Evolutionary conservation across 2,329 filamentous ascomycete species (phyloP).

Genomic region (Penicillium sp.): DNA sequence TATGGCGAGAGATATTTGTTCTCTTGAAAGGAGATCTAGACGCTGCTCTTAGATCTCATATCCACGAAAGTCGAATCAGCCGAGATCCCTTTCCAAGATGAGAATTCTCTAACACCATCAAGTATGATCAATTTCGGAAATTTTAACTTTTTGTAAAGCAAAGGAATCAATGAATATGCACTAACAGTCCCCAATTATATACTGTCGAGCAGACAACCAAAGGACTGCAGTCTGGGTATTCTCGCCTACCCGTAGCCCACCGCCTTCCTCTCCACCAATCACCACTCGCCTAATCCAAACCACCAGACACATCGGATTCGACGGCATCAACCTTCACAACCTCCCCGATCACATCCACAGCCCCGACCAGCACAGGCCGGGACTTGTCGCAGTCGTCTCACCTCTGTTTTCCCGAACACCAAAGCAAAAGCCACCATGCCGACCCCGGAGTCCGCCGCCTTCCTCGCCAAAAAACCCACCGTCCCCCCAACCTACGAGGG

Average conservation of each 20-base stretch:
- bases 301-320: conserved; percentile 20
- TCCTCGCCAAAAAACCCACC: conserved; percentile 64
- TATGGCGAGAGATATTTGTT: too few species aligned
- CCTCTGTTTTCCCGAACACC: neutral
- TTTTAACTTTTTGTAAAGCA: too few species aligned
- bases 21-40: too few species aligned
- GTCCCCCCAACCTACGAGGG: conserved; percentile 65
- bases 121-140: too few species aligned
- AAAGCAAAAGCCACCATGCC: conserved; percentile 51
- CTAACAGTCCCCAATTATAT: too few species aligned
- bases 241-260: conserved; percentile 8
- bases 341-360: conserved; percentile 2
- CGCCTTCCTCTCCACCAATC: conserved; percentile 30
- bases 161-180: too few species aligned
- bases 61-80: too few species aligned
- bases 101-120: too few species aligned
- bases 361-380: neutral
- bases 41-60: too few species aligned
- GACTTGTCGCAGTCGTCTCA: neutral
- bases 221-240: neutral
- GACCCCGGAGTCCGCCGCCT: conserved; percentile 61
- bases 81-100: too few species aligned
- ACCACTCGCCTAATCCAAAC: conserved; percentile 26
- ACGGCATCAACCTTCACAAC: conserved; percentile 15
- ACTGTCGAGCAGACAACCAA: neutral